phyloP scores from a whole-genome alignment of 225 moss, liverwort and hornwort genomes.

The Straminergon stramineum region DNA sequence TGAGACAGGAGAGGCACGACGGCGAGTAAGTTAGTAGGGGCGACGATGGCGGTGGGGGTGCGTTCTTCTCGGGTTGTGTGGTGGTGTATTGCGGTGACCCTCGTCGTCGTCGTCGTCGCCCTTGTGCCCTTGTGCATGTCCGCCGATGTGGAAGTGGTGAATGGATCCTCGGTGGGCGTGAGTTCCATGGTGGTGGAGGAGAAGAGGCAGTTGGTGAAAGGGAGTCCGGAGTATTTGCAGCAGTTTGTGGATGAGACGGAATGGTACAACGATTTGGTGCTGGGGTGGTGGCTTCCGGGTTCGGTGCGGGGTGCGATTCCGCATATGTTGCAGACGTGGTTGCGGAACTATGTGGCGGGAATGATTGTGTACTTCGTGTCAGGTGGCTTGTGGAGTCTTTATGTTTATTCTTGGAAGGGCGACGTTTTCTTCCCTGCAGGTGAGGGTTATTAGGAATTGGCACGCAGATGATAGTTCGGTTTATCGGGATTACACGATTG shows the following conservation, averaged over 20 bases:
- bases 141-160: constrained; percentile 3
- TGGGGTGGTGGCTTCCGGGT: constrained; percentile 17
- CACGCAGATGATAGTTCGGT: neutral
- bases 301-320: constrained; percentile 11
- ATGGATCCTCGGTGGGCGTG: neutral
- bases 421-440: constrained; percentile 29
- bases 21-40: neutral
- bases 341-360: constrained; percentile 29
- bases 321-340: constrained; percentile 19
- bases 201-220: neutral
- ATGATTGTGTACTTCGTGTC: constrained; percentile 1
- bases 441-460: neutral
- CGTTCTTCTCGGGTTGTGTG: neutral
- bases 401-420: constrained; percentile 27
- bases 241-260: constrained; percentile 22
- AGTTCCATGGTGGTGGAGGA: neutral
- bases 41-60: neutral
- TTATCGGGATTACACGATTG: neutral
- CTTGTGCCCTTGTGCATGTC: neutral
- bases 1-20: neutral
- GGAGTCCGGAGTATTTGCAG: constrained; percentile 21
- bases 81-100: neutral
- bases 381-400: constrained; percentile 20
- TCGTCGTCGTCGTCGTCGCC: neutral
- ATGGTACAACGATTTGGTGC: constrained; percentile 22